Percentiles rank a stretch among this genome's conserved stretches.
phyloP scores from a whole-genome alignment of 2,329 filamentous ascomycete species.

The Parasarocladium wereldwijsianum region DNA sequence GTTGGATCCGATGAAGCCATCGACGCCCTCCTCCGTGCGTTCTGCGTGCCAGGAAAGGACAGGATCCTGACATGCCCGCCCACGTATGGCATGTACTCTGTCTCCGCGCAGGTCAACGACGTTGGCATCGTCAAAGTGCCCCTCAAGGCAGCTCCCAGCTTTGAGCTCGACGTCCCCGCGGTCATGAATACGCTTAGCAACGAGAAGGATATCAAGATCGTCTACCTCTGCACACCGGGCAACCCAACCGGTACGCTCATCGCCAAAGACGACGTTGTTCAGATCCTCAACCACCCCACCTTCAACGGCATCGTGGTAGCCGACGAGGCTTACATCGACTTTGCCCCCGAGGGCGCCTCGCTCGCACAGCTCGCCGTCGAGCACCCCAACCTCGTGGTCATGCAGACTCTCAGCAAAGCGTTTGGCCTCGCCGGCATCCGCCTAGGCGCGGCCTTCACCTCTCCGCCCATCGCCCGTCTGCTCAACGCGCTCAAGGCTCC shows the following conservation, averaged over 20 bases:
- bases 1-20: slow-evolving; percentile 96
- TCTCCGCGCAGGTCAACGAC: slow-evolving; percentile 91
- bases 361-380: slow-evolving; percentile 85
- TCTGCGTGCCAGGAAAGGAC: slow-evolving; percentile 76
- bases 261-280: slow-evolving; percentile 56
- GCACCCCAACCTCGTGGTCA: slow-evolving; percentile 89
- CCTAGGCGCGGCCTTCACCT: slow-evolving; percentile 72
- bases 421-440: slow-evolving; percentile 92
- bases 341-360: slow-evolving; percentile 60
- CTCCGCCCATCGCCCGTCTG: slow-evolving; percentile 57
- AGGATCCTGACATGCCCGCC: slow-evolving; percentile 90
- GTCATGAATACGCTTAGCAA: slow-evolving; percentile 50
- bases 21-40: slow-evolving; percentile 83
- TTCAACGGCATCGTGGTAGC: slow-evolving; percentile 94
- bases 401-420: slow-evolving; percentile 97
- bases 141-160: slow-evolving; percentile 54
- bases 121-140: slow-evolving; percentile 77
- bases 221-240: slow-evolving; percentile 87
- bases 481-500: slow-evolving; percentile 91
- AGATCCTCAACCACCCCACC: slow-evolving; percentile 66
- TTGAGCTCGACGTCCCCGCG: slow-evolving; percentile 56
- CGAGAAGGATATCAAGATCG: slow-evolving; percentile 59
- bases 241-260: slow-evolving; percentile 82
- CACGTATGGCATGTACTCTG: slow-evolving; percentile 96
- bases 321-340: slow-evolving; percentile 95